Base-by-base conservation (phyloP, 1,284 basidiomycete species). In the Sanghuangporus sanghuang region DNA sequence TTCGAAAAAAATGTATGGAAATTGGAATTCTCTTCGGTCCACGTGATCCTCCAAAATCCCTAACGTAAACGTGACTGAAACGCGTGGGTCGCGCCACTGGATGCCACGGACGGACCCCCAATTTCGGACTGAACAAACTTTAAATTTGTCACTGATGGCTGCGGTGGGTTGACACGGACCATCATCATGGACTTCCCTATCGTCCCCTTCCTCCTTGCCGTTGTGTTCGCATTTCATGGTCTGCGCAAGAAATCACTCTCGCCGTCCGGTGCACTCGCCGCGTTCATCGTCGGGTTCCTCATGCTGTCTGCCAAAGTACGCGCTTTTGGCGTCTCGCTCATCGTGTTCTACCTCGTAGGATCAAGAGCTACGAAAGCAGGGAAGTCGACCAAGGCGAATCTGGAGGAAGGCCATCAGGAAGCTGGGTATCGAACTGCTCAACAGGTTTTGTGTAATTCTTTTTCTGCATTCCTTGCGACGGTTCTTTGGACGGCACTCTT, bases 291-390 rank as follows among this genome's bases (percentile, higher is more conserved):
- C 7, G 95, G 94, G 7, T 84, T 85, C 71, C 68, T 80, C 6
- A 84, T 85, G 71, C 79, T 92, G 72, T 77, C 85, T 14, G 82
- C 84, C 12, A 84, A 81, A 7, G 76, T 87, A 21, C 78, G 81
- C 57, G 79, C 83, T 0, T 92, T 95, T 71, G 93, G 91, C 9
- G 75, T 85, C 6, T 80, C 86, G 0, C 79, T 96, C 69, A 85
- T 96, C 62, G 83, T 84, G 0, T 94, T 97, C 75, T 96, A 96
- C 74, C 78, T 95, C 18, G 70, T 87, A 0, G 95, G 89, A 0
- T 93, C 90, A 58, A 80, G 85, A 57, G 95, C 93, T 0, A 97
- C 95, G 5, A 95, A 94, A 82, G 87, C 88, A 64, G 85, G 90
- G 23, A 87, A 85, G 70, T 73, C 79, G 55, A 76, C 76, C 59